phyloP scores from a whole-genome alignment of 169 alveolate genomes.

The Ichthyophthirius multifiliis region DNA sequence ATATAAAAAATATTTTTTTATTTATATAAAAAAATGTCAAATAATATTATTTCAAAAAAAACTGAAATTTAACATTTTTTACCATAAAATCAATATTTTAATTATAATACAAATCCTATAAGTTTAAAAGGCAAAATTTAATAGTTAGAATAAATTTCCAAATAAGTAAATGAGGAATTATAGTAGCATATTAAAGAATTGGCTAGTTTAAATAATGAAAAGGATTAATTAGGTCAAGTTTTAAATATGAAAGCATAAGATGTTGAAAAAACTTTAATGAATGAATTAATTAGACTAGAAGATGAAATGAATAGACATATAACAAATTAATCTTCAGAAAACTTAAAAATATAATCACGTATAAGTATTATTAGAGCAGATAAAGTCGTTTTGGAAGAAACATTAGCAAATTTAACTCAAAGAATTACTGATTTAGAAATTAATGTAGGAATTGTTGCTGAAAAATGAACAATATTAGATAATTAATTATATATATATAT shows the following conservation, averaged over 20 bases:
- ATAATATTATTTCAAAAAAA: background rate
- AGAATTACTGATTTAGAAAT: conserved; percentile 14
- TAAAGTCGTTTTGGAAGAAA: conserved; percentile 3
- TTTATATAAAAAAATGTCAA: background rate
- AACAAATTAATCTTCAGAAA: conserved; percentile 38
- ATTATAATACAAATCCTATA: conserved; percentile 19
- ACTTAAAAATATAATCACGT: conserved; percentile 31
- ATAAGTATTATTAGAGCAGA: conserved; percentile 34
- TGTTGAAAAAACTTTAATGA: conserved; percentile 38
- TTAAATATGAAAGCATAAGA: conserved; percentile 40
- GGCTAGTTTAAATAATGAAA: conserved; percentile 38
- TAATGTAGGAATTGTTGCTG: background rate
- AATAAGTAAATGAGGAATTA: conserved; percentile 40
- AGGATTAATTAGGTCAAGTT: conserved; percentile 39
- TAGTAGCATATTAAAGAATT: conserved; percentile 40
- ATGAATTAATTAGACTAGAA: conserved; percentile 44
- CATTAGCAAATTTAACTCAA: background rate
- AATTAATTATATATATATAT: too few species aligned
- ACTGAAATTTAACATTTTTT: too few species aligned
- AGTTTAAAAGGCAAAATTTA: conserved; percentile 41
- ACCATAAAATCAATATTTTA: background rate
- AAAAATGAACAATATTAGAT: too few species aligned
- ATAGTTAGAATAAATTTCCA: conserved; percentile 25
- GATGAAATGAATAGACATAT: conserved; percentile 53
- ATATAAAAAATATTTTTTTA: background rate